These are phyloP conservation scores for Nannizzia gypsea DNA, from an alignment of 2,329 filamentous ascomycete genomes.

Conservation along the genomic window DNA sequence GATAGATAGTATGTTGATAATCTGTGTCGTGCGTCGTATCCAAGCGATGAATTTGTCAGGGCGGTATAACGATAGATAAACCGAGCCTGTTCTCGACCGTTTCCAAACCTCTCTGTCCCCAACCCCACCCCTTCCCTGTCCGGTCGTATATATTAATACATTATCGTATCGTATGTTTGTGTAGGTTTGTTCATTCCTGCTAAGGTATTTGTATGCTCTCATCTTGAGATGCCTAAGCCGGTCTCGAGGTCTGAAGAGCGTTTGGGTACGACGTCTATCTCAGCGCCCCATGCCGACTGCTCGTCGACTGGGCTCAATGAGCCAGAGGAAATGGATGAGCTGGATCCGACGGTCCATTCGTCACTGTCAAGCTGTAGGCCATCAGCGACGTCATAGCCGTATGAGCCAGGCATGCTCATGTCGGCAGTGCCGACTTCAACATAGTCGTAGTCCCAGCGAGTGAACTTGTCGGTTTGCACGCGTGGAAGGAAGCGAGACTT, in stretches of 20 bases:
- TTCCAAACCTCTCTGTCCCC: neutral
- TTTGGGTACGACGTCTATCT: constrained; percentile 20
- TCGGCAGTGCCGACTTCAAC: constrained; percentile 63
- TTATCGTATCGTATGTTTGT: neutral
- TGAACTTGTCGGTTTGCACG: constrained; percentile 70
- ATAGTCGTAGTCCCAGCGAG: constrained; percentile 92
- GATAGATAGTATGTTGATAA: neutral
- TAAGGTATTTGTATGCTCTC: constrained; percentile 7
- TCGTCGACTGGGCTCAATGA: constrained; percentile 53
- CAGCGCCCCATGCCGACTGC: constrained; percentile 34
- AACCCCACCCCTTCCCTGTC: neutral
- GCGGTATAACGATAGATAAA: neutral
- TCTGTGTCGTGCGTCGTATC: neutral
- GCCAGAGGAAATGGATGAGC: constrained; percentile 59
- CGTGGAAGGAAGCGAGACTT: constrained; percentile 71
- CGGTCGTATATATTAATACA: neutral
- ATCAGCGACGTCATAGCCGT: constrained; percentile 46
- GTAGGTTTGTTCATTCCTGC: neutral
- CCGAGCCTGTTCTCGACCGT: constrained; percentile 18
- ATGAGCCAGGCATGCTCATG: constrained; percentile 28
- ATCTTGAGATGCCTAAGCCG: constrained; percentile 20
- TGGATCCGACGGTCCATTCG: constrained; percentile 82
- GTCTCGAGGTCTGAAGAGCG: constrained; percentile 31
- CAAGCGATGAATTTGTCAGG: neutral
- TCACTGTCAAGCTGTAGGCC: constrained; percentile 57